These are phyloP conservation scores for Populus alba DNA, from an alignment of 345 rosid species.

Conservation along the genomic window DNA sequence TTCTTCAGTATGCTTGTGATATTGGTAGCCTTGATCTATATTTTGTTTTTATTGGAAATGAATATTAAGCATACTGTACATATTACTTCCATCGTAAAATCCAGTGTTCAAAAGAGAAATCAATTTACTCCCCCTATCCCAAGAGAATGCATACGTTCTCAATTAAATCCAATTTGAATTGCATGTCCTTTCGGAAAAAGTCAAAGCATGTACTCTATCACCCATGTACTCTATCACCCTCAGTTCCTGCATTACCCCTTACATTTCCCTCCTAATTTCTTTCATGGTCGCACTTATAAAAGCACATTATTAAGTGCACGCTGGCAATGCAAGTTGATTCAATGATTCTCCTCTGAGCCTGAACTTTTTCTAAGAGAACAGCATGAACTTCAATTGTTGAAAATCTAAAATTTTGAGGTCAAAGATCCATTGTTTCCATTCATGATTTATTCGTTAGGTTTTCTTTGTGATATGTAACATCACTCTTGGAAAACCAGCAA, in stretches of 20 bases:
- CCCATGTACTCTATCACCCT: too few species aligned
- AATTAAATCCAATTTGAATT: not conserved
- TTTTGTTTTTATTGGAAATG: not conserved
- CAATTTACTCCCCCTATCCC: not conserved
- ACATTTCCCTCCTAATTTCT: not conserved
- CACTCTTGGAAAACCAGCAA: not conserved
- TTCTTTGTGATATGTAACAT: not conserved
- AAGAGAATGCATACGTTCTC: not conserved
- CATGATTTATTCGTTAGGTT: not conserved
- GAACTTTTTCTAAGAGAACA: not conserved
- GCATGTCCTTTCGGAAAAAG: not conserved
- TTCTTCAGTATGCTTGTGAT: not conserved
- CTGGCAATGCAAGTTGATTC: not conserved
- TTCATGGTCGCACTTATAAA: not conserved
- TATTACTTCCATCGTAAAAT: not conserved
- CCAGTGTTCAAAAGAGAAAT: not conserved
- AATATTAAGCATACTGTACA: not conserved
- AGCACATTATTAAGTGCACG: not conserved
- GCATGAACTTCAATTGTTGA: not conserved
- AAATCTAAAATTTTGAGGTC: not conserved
- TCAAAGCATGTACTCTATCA: not conserved
- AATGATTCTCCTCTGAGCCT: not conserved
- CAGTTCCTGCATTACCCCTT: not conserved
- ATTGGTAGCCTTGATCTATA: not conserved
- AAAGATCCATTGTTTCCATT: not conserved